Conservation (phyloP, 1,284 basidiomycete genomes). For the Schizophyllum amplum region DNA sequence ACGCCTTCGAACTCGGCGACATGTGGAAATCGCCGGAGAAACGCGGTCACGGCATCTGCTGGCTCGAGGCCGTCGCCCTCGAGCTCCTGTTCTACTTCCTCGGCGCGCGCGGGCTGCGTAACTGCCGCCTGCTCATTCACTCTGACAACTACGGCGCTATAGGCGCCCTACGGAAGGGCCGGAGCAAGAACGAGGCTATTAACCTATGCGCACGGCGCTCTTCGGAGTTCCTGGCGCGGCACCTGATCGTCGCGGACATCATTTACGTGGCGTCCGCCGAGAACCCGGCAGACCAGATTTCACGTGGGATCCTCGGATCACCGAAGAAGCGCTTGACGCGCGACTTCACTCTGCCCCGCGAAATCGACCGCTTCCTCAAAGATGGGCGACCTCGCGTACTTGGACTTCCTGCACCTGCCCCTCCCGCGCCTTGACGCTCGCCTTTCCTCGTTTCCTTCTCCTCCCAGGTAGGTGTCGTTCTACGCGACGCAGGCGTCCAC, state of each 20-base stretch:
- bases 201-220: conserved; percentile 8
- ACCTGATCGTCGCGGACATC: neutral
- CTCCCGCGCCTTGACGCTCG: neutral
- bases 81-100: conserved; percentile 12
- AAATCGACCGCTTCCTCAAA: conserved; percentile 1
- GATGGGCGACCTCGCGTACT: neutral
- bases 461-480: neutral
- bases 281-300: conserved; percentile 8
- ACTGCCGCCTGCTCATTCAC: conserved; percentile 11
- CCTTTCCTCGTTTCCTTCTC: neutral
- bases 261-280: conserved; percentile 4
- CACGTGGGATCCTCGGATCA: neutral
- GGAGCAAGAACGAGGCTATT: conserved; percentile 15
- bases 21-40: conserved; percentile 6
- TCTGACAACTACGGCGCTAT: conserved; percentile 25
- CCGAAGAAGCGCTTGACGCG: neutral
- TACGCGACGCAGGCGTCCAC: too few species aligned
- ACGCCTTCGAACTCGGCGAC: conserved; percentile 11
- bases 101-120: neutral
- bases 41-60: conserved; percentile 18
- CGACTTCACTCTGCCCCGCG: neutral
- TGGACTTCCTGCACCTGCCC: neutral
- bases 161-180: conserved; percentile 16
- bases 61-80: conserved; percentile 20
- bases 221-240: neutral